Base-by-base conservation (phyloP, 148 eudicot species). In the Rhododendron mucronatum region DNA sequence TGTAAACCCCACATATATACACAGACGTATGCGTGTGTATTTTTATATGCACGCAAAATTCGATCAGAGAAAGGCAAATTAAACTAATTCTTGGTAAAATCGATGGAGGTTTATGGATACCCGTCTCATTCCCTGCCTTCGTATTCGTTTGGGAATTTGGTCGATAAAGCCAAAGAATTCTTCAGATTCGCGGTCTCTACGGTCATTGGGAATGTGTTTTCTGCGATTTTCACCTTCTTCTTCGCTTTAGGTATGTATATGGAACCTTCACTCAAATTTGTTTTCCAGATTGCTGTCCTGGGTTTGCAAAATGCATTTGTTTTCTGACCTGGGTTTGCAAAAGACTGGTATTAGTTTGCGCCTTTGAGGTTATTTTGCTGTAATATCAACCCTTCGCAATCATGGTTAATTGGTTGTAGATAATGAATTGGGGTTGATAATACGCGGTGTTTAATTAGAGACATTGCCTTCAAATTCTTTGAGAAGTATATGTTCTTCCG, bases 201-300 rank as follows among this genome's bases (percentile, higher is more conserved):
- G 0, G 86, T 94, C 37, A 76, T 97, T 48, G 98, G 96, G 61
- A 94, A 93, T 86, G 90, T 97, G 3, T 90, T 94, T 85, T 93
- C 99, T 65, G 99, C 98, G 69, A 90, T 97, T 85, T 93, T 97
- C 94, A 94, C 98, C 81, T 97, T 96, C 89, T 97, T 93, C 88
- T 97, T 97, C 89, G 99, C 98, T 37, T 85, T 95, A 87, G 97
- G 99, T 96, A n/a, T 23, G 94, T 51, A 26, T 47, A 35, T 59
- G 44, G 53, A 10, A 15, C 51, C 16, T 75, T 48, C 48, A 33
- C 74, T 77, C 77, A 0, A 59, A 39, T 59, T 83, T 85, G 26
- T 83, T 71, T 44, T 71, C 75, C 78, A 48, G 75, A 30, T 71
- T 74, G 61, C 61, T 3, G 53, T 53, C 80, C 10, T 9, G 4